Evolutionary conservation across 148 eudicot genomes (phyloP).

Genomic region (Pouteria glomerata): DNA sequence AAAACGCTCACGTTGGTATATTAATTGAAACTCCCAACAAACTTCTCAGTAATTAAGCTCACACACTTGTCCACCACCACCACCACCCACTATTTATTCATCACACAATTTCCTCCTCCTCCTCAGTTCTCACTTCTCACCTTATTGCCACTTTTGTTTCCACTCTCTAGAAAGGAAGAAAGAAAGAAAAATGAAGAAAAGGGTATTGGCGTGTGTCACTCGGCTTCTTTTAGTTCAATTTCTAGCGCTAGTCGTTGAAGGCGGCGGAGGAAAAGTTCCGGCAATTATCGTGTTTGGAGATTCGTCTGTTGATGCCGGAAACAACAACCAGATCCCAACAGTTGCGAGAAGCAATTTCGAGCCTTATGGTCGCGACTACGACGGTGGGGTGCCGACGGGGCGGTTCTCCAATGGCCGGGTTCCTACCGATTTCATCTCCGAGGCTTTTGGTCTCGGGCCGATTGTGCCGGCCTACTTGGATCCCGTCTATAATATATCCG

Average conservation of each 20-base stretch:
- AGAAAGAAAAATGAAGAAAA: not conserved
- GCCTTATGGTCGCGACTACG: constrained; percentile 40
- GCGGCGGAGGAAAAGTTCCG: constrained; percentile 23
- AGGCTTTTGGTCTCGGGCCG: constrained; percentile 35
- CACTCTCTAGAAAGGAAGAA: not conserved
- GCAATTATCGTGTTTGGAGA: constrained; percentile 51
- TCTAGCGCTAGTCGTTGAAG: not conserved
- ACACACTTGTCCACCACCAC: not conserved
- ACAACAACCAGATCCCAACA: constrained; percentile 36
- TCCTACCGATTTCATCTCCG: constrained; percentile 41
- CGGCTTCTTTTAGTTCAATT: not conserved
- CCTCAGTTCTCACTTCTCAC: not conserved
- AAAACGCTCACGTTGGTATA: no score
- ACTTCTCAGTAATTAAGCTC: no score
- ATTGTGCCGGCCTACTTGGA: constrained; percentile 41
- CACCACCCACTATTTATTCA: not conserved
- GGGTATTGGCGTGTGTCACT: not conserved
- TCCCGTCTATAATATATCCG: constrained; percentile 27
- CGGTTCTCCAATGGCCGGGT: constrained; percentile 38
- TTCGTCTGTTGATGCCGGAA: constrained; percentile 42
- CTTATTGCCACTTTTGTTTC: not conserved
- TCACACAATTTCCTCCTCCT: not conserved
- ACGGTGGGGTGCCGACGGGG: constrained; percentile 30
- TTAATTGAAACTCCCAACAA: constrained; percentile 4
- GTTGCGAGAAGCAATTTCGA: constrained; percentile 26